phyloP scores from a whole-genome alignment of 2,329 filamentous ascomycete species.

The Pseudocercospora crystallina region DNA sequence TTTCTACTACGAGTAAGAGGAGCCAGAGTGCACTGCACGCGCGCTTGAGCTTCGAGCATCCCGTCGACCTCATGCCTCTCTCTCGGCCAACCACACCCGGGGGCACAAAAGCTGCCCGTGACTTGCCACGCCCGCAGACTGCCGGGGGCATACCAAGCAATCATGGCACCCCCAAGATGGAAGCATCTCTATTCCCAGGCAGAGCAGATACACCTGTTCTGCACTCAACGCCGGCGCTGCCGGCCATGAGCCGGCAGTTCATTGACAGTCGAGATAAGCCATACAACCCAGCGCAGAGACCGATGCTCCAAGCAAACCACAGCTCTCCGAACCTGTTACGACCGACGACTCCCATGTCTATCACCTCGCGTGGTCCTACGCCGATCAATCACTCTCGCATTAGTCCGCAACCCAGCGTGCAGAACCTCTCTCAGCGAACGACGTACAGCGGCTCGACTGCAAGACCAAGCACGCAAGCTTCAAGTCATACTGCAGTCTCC shows the following conservation, averaged over 20 bases:
- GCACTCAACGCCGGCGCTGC: slow-evolving; percentile 14
- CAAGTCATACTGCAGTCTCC: slow-evolving; percentile 15
- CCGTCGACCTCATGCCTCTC: slow-evolving; percentile 13
- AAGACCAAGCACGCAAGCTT: slow-evolving; percentile 25
- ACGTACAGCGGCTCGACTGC: slow-evolving; percentile 29
- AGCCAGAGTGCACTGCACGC: slow-evolving; percentile 13
- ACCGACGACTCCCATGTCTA: slow-evolving; percentile 5
- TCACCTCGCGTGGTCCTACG: slow-evolving; percentile 6
- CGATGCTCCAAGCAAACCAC: slow-evolving; percentile 20
- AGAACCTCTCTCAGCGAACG: slow-evolving; percentile 19
- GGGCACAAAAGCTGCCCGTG: neutral
- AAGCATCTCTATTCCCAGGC: slow-evolving; percentile 26
- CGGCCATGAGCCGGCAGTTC: slow-evolving; percentile 31
- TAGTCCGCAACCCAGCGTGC: slow-evolving; percentile 18
- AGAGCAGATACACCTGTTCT: slow-evolving; percentile 11
- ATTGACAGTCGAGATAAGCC: slow-evolving; percentile 35
- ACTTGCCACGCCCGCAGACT: slow-evolving; percentile 16
- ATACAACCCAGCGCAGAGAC: slow-evolving; percentile 23
- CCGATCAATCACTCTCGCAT: slow-evolving; percentile 11
- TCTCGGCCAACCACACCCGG: slow-evolving; percentile 3
- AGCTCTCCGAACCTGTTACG: slow-evolving; percentile 25
- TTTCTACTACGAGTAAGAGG: slow-evolving; percentile 6
- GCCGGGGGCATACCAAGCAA: slow-evolving; percentile 13
- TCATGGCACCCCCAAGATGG: slow-evolving; percentile 19
- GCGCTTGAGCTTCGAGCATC: slow-evolving; percentile 23